A percentile compares a stretch with the other conserved stretches of the same genome.
These are phyloP conservation scores for Scortechinia acanthostroma DNA, from an alignment of 2,329 filamentous ascomycete species.

Conservation along the genomic window DNA sequence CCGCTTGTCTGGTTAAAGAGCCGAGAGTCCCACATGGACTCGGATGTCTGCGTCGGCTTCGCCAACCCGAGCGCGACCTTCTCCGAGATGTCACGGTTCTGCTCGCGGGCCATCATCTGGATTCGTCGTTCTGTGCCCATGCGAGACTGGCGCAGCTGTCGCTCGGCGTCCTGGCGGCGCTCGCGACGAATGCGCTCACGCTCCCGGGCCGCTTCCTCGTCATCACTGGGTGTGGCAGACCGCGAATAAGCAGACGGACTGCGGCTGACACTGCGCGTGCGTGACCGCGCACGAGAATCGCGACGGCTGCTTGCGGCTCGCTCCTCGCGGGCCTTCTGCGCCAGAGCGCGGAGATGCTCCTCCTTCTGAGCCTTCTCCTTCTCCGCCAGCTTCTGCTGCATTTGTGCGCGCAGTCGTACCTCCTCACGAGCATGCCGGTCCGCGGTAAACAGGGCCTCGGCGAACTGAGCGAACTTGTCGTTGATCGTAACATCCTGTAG, in stretches of 20 bases:
- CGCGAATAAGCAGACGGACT: constrained; percentile 7
- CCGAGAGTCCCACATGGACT: constrained; percentile 94
- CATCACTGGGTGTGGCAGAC: constrained; percentile 31
- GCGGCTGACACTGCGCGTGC: not conserved
- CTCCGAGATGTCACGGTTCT: constrained; percentile 93
- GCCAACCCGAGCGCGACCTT: constrained; percentile 91
- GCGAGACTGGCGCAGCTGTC: constrained; percentile 82
- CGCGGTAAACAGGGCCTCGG: constrained; percentile 87
- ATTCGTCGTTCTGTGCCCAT: constrained; percentile 92
- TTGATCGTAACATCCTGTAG: constrained; percentile 93
- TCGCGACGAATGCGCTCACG: constrained; percentile 74
- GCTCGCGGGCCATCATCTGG: constrained; percentile 87
- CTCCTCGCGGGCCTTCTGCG: not conserved
- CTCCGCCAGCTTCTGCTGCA: constrained; percentile 93
- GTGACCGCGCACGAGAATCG: not conserved
- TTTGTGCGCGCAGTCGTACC: constrained; percentile 81
- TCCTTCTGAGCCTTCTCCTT: constrained; percentile 95
- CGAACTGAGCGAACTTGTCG: constrained; percentile 95
- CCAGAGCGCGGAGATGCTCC: constrained; percentile 65
- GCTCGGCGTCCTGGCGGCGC: constrained; percentile 73
- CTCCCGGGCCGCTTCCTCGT: constrained; percentile 67
- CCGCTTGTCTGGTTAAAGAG: constrained; percentile 91
- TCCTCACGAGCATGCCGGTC: constrained; percentile 93
- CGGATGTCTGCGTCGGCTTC: constrained; percentile 84
- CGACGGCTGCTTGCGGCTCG: not conserved